Evolutionary conservation across 148 eudicot species (phyloP).

Genomic region (Rhododendron ferrugineum): DNA sequence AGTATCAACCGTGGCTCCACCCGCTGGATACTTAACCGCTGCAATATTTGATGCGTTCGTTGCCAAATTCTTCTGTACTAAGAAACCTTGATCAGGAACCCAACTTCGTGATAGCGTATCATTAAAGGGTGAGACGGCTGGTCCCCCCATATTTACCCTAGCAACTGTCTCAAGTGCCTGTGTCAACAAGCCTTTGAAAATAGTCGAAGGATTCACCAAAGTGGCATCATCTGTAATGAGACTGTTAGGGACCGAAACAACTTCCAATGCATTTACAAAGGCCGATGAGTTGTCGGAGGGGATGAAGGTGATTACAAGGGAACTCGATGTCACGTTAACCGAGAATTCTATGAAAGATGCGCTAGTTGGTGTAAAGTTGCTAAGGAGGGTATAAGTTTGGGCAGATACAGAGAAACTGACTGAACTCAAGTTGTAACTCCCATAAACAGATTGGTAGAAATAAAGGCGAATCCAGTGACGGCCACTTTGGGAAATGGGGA

Average conservation of each 20-base stretch:
- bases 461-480: conserved; percentile 76
- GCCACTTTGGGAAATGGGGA: conserved; percentile 55
- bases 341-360: conserved; percentile 61
- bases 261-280: conserved; percentile 71
- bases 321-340: conserved; percentile 46
- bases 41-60: conserved; percentile 18
- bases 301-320: conserved; percentile 49
- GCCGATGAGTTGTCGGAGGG: conserved; percentile 61
- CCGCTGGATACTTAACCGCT: conserved; percentile 49
- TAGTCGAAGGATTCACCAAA: conserved; percentile 23
- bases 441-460: conserved; percentile 55
- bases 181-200: conserved; percentile 34
- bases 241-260: conserved; percentile 67
- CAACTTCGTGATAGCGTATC: conserved; percentile 78
- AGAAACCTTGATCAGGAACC: conserved; percentile 53
- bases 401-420: conserved; percentile 61
- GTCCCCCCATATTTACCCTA: conserved; percentile 92
- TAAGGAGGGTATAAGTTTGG: conserved; percentile 47
- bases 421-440: conserved; percentile 34
- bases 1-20: conserved; percentile 45
- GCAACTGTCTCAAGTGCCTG: conserved; percentile 71
- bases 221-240: conserved; percentile 59
- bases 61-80: conserved; percentile 34
- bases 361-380: conserved; percentile 38
- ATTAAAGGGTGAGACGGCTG: conserved; percentile 36